phyloP scores from a whole-genome alignment of 257 asterid species.

The Phtheirospermum japonicum region DNA sequence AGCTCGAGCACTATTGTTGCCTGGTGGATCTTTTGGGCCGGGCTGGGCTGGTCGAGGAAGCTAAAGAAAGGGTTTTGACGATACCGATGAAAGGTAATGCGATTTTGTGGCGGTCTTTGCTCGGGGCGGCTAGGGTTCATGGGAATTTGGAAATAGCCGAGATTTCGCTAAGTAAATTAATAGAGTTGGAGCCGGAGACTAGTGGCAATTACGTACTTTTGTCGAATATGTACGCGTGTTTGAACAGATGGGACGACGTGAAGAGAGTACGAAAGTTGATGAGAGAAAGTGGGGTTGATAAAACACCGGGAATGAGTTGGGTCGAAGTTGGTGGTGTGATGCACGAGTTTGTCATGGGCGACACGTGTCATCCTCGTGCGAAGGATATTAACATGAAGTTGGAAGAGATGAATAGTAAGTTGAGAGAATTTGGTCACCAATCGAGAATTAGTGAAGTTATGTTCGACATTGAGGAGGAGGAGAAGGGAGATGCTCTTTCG shows the following conservation, averaged over 20 bases:
- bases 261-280: constrained; percentile 45
- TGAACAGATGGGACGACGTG: constrained; percentile 62
- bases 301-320: constrained; percentile 55
- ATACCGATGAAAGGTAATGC: constrained; percentile 64
- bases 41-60: constrained; percentile 57
- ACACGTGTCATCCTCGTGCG: constrained; percentile 46
- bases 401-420: constrained; percentile 48
- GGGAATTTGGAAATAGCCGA: constrained; percentile 54
- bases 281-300: constrained; percentile 52
- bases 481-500: constrained; percentile 52
- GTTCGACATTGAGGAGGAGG: constrained; percentile 77
- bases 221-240: constrained; percentile 55
- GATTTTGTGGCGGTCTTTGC: constrained; percentile 57
- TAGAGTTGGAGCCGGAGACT: constrained; percentile 51
- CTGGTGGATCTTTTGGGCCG: constrained; percentile 68
- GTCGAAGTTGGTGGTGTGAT: constrained; percentile 55
- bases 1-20: constrained; percentile 66
- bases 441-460: constrained; percentile 53
- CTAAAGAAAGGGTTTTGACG: constrained; percentile 35
- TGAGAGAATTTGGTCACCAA: constrained; percentile 48
- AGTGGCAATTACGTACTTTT: constrained; percentile 67
- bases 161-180: constrained; percentile 39
- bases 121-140: constrained; percentile 64
- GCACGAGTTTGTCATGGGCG: constrained; percentile 64
- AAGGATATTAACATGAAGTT: constrained; percentile 46